Evolutionary conservation across 2,329 filamentous ascomycete species (phyloP), one percentile per base, ranked within the genome.

Genomic region (Zymoseptoria crescenta): DNA sequence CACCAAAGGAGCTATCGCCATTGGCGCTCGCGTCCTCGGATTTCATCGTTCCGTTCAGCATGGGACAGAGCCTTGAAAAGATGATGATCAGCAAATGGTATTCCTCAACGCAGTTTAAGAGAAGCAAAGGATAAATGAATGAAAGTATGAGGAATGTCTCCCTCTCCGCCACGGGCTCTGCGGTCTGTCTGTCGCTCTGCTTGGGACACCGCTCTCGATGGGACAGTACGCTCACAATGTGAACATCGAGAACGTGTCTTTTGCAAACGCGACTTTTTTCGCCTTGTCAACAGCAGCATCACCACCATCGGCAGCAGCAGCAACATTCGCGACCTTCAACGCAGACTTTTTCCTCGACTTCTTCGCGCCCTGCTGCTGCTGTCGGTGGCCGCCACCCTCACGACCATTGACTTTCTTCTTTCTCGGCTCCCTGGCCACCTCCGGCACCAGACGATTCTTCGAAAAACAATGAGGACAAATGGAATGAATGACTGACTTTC

Each of bases 41-140:
- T 60, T 73, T 72, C 68, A 69, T 69, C 54, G 88, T 89, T 56
- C 91, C 90, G 72, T 95, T 95, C 62, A 95, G 86, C 73, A 94
- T 80, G 53, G 90, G 90, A 73, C 90, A 95, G 69, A 92, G 82
- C 74, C 87, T 91, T 81, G 71, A 59, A 24, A 58, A 58, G 20
- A 58, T 61, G 60, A 65, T 57, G 67, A 59, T 70, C 61, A 68
- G 63, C 65, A 24, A 64, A 67, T 65, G 62, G 65, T 67, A 71
- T 55, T 29, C 20, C 60, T 35, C 53, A 64, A 70, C 65, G 59
- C 54, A 58, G 30, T 52, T 54, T 60, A 60, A 60, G 52, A 60
- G 56, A 45, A n/a, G 5, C 13, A 56, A 57, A 52, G 48, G 29
- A 63, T 61, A 60, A 52, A 13, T 27, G 4, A 45, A 13, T 45